Percentiles rank a stretch among this genome's conserved stretches.
Conservation (phyloP, 495 filamentous ascomycete genomes). For the Acidiella bohemica region DNA sequence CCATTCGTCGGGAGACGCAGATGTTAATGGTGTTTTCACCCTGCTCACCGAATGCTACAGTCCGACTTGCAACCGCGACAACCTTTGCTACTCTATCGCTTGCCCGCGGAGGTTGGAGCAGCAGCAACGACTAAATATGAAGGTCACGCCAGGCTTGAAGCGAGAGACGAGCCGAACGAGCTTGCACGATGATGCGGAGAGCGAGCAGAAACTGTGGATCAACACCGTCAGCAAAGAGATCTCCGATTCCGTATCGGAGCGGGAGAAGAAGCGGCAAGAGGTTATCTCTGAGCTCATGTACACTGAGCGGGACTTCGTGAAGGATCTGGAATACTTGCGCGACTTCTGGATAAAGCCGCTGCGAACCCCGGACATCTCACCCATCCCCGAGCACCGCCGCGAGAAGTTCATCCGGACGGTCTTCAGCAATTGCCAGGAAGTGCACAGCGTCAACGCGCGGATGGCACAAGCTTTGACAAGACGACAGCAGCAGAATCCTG, state of each 20-base stretch:
- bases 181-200: conserved; percentile 73
- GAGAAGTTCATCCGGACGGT: conserved; percentile 88
- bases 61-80: conserved; percentile 88
- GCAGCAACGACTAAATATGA: conserved; percentile 82
- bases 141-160: conserved; percentile 75
- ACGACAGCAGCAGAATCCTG: conserved; percentile 74
- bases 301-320: conserved; percentile 97
- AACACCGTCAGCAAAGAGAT: conserved; percentile 94
- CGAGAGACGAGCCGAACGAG: conserved; percentile 66
- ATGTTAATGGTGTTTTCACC: conserved; percentile 94
- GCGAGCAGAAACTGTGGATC: conserved; percentile 99
- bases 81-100: conserved; percentile 95
- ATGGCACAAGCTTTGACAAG: conserved; percentile 79
- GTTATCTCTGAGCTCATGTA: conserved; percentile 98
- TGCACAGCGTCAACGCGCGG: conserved; percentile 75
- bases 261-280: conserved; percentile 94
- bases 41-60: conserved; percentile 95
- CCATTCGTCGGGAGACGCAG: conserved; percentile 12
- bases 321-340: conserved; percentile 92
- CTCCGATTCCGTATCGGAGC: conserved; percentile 72
- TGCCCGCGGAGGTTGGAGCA: conserved; percentile 92
- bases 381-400: conserved; percentile 74
- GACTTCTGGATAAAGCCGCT: conserved; percentile 98
- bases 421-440: conserved; percentile 91
- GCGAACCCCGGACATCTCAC: conserved; percentile 56